These are phyloP conservation scores for Thermothelomyces thermophilus DNA, from an alignment of 2,329 filamentous ascomycete genomes.

Conservation along the genomic window DNA sequence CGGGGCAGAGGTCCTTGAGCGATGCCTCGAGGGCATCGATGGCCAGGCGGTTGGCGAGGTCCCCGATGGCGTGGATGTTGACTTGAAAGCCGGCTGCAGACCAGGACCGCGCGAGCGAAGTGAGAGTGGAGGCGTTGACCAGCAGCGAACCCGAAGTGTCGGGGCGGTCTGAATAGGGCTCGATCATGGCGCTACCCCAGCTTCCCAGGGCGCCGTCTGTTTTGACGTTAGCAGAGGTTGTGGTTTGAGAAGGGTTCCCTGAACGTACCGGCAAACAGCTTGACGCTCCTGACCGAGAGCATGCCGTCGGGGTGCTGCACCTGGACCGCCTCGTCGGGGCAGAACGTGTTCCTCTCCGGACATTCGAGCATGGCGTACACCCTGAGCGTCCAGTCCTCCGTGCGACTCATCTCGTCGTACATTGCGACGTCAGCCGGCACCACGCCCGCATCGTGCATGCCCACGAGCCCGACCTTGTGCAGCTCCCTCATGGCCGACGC, in stretches of 20 bases:
- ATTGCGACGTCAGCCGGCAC: slow-evolving; percentile 48
- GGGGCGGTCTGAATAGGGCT: slow-evolving; percentile 59
- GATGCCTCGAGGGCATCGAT: slow-evolving; percentile 56
- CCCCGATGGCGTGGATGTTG: slow-evolving; percentile 67
- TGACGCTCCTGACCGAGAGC: slow-evolving; percentile 56
- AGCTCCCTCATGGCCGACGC: slow-evolving; percentile 55
- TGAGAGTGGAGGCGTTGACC: slow-evolving; percentile 55
- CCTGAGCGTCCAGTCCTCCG: slow-evolving; percentile 50
- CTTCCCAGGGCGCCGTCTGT: slow-evolving; percentile 62
- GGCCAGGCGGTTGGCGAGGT: slow-evolving; percentile 59
- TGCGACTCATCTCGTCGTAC: slow-evolving; percentile 41
- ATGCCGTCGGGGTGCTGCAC: slow-evolving; percentile 41
- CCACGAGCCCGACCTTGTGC: slow-evolving; percentile 59
- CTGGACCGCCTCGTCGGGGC: slow-evolving; percentile 43
- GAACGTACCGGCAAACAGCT: slow-evolving; percentile 57
- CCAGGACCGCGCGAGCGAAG: slow-evolving; percentile 50
- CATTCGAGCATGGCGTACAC: slow-evolving; percentile 67
- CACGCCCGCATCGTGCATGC: slow-evolving; percentile 63
- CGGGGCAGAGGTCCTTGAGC: slow-evolving; percentile 47
- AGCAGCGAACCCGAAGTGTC: slow-evolving; percentile 58
- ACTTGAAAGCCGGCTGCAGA: slow-evolving; percentile 57
- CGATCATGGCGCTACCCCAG: slow-evolving; percentile 66
- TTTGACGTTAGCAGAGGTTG: not conserved
- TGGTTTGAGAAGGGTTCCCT: not conserved
- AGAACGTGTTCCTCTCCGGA: slow-evolving; percentile 56